Evolutionary conservation across 257 asterid genomes (phyloP).

Genomic region (Solanum tacnaense): DNA sequence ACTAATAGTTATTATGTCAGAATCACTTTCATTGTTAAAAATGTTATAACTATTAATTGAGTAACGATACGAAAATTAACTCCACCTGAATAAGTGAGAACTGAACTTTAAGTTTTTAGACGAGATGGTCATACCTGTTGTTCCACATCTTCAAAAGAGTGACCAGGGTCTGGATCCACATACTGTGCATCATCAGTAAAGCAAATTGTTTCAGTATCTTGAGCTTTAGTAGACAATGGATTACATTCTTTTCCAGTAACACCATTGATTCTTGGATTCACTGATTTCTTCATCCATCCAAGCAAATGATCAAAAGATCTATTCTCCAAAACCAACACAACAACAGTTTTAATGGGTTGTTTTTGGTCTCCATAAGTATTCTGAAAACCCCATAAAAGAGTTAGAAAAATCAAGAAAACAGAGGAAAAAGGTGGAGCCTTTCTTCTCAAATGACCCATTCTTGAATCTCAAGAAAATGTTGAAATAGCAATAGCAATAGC

Average conservation of each 20-base stretch:
- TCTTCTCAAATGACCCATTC: slow-evolving; percentile 8
- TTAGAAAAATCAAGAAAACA: slow-evolving; percentile 15
- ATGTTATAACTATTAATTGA: neutral
- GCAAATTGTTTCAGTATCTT: slow-evolving; percentile 21
- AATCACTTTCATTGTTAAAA: neutral
- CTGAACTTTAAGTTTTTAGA: neutral
- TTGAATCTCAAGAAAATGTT: neutral
- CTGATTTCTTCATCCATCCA: slow-evolving; percentile 74
- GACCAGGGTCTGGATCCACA: slow-evolving; percentile 84
- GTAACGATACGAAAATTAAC: too few relatives aligned
- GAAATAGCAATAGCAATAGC: neutral
- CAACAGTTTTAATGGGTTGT: slow-evolving; percentile 59
- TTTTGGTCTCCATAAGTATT: slow-evolving; percentile 23
- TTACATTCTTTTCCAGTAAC: slow-evolving; percentile 73
- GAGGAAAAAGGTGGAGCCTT: neutral
- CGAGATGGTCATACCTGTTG: slow-evolving; percentile 25
- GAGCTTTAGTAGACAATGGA: slow-evolving; percentile 20
- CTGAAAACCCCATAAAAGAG: slow-evolving; percentile 13
- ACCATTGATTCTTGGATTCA: slow-evolving; percentile 56
- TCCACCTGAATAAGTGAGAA: neutral
- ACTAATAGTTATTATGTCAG: neutral
- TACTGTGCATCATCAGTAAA: slow-evolving; percentile 59
- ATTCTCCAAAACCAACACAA: slow-evolving; percentile 66
- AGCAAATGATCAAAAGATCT: slow-evolving; percentile 81
- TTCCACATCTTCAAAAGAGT: slow-evolving; percentile 61